phyloP scores from a whole-genome alignment of 208 protist species.

The Angomonas ambiguus region DNA sequence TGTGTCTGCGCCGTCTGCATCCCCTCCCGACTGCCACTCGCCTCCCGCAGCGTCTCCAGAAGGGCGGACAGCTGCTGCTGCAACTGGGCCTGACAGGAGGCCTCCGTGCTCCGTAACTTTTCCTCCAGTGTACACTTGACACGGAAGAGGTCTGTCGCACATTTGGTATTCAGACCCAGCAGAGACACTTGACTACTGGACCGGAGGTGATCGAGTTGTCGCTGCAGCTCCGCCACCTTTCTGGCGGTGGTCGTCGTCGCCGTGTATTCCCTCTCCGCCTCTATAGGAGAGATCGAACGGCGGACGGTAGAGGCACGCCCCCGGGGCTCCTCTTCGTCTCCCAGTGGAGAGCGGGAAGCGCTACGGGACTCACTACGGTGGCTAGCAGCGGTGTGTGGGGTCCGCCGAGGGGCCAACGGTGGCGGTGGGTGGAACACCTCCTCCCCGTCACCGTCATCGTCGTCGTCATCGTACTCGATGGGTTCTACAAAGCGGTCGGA shows the following conservation, averaged over 20 bases:
- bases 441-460: not conserved
- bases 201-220: not conserved
- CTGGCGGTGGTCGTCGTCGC: too few relatives aligned
- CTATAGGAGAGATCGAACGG: too few relatives aligned
- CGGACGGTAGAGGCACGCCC: too few relatives aligned
- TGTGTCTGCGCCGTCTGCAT: conserved; percentile 19
- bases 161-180: not conserved
- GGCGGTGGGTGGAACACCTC: not conserved
- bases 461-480: not conserved
- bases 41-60: not conserved
- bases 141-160: not conserved
- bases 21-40: conserved; percentile 1
- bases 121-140: not conserved
- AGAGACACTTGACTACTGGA: not conserved
- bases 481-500: not conserved
- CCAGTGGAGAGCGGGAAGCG: too few relatives aligned
- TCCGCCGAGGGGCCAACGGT: not conserved
- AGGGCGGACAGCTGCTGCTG: not conserved
- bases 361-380: too few relatives aligned
- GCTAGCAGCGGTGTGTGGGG: not conserved
- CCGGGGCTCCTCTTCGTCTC: too few relatives aligned
- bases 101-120: not conserved
- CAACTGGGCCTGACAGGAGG: not conserved
- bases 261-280: too few relatives aligned
- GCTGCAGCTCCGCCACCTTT: too few relatives aligned